phyloP scores from a whole-genome alignment of 352 stramenopile species.

The Phytophthora boehmeriae region DNA sequence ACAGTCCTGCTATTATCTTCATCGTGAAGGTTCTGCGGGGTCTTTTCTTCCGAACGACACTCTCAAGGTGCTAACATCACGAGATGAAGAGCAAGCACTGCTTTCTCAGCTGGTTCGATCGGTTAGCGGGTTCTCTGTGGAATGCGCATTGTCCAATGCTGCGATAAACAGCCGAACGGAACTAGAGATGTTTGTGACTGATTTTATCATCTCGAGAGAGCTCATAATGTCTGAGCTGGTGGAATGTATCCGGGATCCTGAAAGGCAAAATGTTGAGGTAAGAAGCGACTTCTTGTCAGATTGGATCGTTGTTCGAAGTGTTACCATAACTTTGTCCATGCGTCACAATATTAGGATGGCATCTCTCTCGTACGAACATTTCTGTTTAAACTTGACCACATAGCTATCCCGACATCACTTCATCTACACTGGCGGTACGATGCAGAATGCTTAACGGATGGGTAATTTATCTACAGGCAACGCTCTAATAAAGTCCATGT shows the following conservation, averaged over 20 bases:
- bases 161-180: slow-evolving; percentile 13
- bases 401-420: slow-evolving; percentile 16
- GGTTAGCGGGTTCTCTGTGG: background rate
- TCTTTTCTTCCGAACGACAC: slow-evolving; percentile 19
- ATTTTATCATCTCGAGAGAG: slow-evolving; percentile 35
- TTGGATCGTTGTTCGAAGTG: background rate
- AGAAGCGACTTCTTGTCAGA: slow-evolving; percentile 4
- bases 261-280: slow-evolving; percentile 15
- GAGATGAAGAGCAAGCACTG: slow-evolving; percentile 30
- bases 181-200: slow-evolving; percentile 39
- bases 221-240: slow-evolving; percentile 33
- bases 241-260: slow-evolving; percentile 5
- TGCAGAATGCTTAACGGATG: background rate
- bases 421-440: slow-evolving; percentile 37
- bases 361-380: slow-evolving; percentile 37
- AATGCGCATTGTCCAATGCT: background rate
- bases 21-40: slow-evolving; percentile 25
- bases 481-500: slow-evolving; percentile 5
- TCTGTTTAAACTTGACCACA: slow-evolving; percentile 31
- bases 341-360: slow-evolving; percentile 15
- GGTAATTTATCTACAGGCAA: background rate
- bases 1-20: slow-evolving; percentile 19
- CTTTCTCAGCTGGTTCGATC: slow-evolving; percentile 35
- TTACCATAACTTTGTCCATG: slow-evolving; percentile 6
- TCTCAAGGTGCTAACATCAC: slow-evolving; percentile 22